Base-by-base conservation (phyloP, 2,329 filamentous ascomycete species). In the Penicillium sp. region DNA sequence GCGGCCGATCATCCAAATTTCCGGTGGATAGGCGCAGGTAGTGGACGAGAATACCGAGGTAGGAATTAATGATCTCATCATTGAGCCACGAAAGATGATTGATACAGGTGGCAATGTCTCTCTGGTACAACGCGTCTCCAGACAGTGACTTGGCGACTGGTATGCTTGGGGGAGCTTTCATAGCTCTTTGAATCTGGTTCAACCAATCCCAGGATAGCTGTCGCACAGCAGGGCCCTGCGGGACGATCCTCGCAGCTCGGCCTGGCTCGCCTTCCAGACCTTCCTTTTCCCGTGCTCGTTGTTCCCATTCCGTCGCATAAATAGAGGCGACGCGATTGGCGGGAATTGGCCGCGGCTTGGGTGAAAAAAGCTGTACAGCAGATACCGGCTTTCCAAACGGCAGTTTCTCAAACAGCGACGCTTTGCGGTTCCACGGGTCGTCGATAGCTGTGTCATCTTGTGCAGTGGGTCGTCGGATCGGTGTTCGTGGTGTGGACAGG, bases 21-120 rank as follows among this genome's bases (percentile, higher is more conserved):
- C 60, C 62, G 9, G 66, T 51, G 6, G 56, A 55, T 29, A 62
- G 57, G 6, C 70, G 67, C 20, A 72, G 56, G 35, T 73, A 69
- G 33, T 71, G 66, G 23, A 73, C 55, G 25, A 75, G 61, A n/a
- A 74, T 49, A n/a, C 59, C 63, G 20, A 76, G 62, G 48, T 76
- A 75, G 13, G 68, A 66, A 50, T 75, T 76, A 53, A 76, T 74
- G 1, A 75, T 66, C 46, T 75, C 73, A 49, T 76, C 73, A 45
- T 75, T 75, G 20, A 76, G 60, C 73, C 73, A 76, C 1, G 64
- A 66, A 52, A 62, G 44, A 5, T 56, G 61, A 4, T 60, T 66
- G 45, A 64, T 61, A 47, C 71, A 73, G 1, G 69, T 71, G 2
- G 61, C 55, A 38, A 73, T 64, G 48, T 72, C 68, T 27, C 55